Evolutionary conservation across 2,329 filamentous ascomycete species (phyloP).

Genomic region (Penicillium corylophilum): DNA sequence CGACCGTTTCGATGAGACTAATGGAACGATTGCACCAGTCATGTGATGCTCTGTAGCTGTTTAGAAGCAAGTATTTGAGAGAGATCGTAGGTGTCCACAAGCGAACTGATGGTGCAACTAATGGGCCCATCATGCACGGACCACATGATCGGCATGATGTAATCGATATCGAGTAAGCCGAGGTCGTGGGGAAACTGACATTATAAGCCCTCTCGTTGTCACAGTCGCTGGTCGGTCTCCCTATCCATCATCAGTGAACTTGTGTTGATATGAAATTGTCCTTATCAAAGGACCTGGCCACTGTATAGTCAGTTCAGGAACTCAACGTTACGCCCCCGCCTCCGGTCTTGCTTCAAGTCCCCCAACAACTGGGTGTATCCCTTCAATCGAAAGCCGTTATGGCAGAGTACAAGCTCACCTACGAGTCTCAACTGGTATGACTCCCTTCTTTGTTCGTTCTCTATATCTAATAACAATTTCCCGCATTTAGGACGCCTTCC

Average conservation of each 20-base stretch:
- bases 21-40: constrained; percentile 6
- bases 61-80: neutral
- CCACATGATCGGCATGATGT: constrained; percentile 28
- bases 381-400: constrained; percentile 38
- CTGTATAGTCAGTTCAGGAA: constrained; percentile 50
- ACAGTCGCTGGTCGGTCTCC: neutral
- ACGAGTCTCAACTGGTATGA: constrained; percentile 44
- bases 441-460: neutral
- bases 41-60: neutral
- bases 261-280: neutral
- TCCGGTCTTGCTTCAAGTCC: neutral
- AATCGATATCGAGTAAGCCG: constrained; percentile 21
- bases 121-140: constrained; percentile 10
- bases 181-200: constrained; percentile 16
- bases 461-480: neutral
- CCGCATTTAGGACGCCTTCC: constrained; percentile 40
- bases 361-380: constrained; percentile 32
- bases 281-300: neutral
- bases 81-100: too few relatives aligned
- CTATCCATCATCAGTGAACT: neutral
- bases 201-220: constrained; percentile 5
- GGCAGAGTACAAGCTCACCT: constrained; percentile 68
- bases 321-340: constrained; percentile 48
- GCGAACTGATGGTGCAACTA: too few relatives aligned
- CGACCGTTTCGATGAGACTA: neutral